Evolutionary conservation across 2,329 filamentous ascomycete species (phyloP).

Genomic region (Claviceps humidiphila): DNA sequence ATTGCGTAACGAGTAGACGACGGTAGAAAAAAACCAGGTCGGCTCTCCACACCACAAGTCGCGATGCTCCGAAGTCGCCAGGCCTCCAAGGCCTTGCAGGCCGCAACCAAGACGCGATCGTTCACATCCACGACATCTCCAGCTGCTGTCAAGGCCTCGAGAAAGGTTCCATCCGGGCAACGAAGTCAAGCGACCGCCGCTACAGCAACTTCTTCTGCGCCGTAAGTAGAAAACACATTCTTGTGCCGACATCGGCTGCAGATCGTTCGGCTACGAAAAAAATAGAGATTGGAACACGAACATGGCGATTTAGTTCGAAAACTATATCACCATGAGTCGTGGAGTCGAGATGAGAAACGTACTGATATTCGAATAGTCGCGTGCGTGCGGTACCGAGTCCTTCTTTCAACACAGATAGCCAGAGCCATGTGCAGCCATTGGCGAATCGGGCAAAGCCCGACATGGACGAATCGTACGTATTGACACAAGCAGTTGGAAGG

Average conservation of each 20-base stretch:
- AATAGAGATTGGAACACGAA: not conserved
- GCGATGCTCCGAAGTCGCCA: conserved; percentile 38
- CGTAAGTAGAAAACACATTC: conserved; percentile 31
- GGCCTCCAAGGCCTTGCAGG: conserved; percentile 33
- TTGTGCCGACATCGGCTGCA: conserved; percentile 7
- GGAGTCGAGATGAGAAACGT: not conserved
- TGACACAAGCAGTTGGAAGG: not conserved
- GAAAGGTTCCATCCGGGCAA: conserved; percentile 26
- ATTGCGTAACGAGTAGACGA: too few species aligned
- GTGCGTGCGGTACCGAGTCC: conserved; percentile 49
- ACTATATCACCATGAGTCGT: not conserved
- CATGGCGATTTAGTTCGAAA: not conserved
- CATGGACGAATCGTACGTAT: conserved; percentile 71
- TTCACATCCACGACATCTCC: conserved; percentile 28
- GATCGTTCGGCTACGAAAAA: not conserved
- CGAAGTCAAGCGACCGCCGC: conserved; percentile 38
- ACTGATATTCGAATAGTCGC: conserved; percentile 15
- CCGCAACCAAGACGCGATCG: conserved; percentile 25
- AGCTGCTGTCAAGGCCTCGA: conserved; percentile 22
- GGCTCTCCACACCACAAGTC: conserved; percentile 4
- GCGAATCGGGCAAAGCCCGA: conserved; percentile 45
- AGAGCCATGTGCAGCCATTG: conserved; percentile 56
- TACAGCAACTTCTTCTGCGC: conserved; percentile 28
- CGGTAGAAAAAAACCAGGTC: not conserved
- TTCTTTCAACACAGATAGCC: conserved; percentile 39